Conservation (phyloP, 2,329 filamentous ascomycete species). For the Penicillium sp. region DNA sequence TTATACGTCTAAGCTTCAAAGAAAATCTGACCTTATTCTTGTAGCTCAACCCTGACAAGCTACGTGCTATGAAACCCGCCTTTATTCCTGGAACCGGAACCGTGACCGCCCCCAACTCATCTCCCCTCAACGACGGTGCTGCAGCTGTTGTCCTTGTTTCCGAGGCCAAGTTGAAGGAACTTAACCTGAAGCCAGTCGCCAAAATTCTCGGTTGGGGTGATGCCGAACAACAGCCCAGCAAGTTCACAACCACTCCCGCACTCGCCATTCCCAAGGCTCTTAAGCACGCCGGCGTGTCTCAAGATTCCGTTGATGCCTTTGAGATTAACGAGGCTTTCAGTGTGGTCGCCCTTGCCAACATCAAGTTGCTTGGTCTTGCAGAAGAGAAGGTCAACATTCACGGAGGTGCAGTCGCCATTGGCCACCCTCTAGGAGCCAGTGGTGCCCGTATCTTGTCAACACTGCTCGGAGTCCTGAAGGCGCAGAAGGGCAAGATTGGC, state of each 20-base stretch:
- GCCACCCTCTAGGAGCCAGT: slow-evolving; percentile 91
- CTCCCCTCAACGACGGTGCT: slow-evolving; percentile 93
- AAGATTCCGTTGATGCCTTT: slow-evolving; percentile 83
- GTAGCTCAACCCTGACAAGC: slow-evolving; percentile 76
- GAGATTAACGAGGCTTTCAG: slow-evolving; percentile 99
- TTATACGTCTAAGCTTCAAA: no score
- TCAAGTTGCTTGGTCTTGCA: slow-evolving; percentile 82
- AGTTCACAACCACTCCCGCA: slow-evolving; percentile 93
- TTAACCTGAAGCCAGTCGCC: slow-evolving; percentile 87
- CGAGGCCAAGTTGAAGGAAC: slow-evolving; percentile 90
- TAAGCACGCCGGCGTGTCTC: slow-evolving; percentile 84
- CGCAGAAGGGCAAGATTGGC: slow-evolving; percentile 93
- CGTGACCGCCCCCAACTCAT: slow-evolving; percentile 94
- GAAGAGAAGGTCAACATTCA: slow-evolving; percentile 93
- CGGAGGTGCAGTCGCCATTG: slow-evolving; percentile 92
- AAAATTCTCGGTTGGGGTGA: slow-evolving; percentile 99
- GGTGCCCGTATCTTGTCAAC: slow-evolving; percentile 94
- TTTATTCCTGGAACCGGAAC: slow-evolving; percentile 79
- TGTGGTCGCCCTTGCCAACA: slow-evolving; percentile 93
- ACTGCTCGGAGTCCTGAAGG: slow-evolving; percentile 81
- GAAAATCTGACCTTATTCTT: background rate
- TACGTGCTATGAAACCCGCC: slow-evolving; percentile 81
- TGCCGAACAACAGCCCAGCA: slow-evolving; percentile 85
- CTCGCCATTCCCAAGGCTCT: slow-evolving; percentile 97
- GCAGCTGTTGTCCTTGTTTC: slow-evolving; percentile 92